Conservation (phyloP, 164 flowering plant genomes). For the Taxillus chinensis region DNA sequence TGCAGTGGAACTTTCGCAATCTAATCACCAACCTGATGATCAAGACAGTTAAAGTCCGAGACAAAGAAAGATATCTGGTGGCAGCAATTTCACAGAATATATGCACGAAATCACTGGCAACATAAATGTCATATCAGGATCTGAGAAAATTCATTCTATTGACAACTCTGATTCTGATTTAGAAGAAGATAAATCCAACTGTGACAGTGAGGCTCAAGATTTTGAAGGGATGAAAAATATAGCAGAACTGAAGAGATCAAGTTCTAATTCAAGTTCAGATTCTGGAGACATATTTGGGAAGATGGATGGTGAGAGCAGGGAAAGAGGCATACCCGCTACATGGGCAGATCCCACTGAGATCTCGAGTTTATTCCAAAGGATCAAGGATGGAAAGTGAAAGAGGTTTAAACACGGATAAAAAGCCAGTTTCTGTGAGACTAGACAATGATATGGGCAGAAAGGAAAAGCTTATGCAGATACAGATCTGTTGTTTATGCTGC, state of each 20-base stretch:
- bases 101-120: conserved; percentile 4
- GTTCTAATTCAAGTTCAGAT: conserved; percentile 28
- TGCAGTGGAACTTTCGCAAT: conserved; percentile 62
- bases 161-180: conserved; percentile 14
- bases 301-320: conserved; percentile 25
- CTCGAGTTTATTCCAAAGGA: conserved; percentile 8
- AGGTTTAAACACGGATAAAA: conserved; percentile 18
- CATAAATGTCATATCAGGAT: conserved; percentile 3
- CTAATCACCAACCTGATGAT: conserved; percentile 31
- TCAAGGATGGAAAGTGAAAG: conserved; percentile 6
- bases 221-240: conserved; percentile 8
- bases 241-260: conserved; percentile 16
- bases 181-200: conserved; percentile 10
- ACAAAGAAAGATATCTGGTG: conserved; percentile 10
- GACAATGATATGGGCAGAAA: conserved; percentile 24
- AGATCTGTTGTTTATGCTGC: background rate
- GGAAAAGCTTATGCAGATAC: conserved; percentile 1
- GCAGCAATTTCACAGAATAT: conserved; percentile 1
- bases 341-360: conserved; percentile 9
- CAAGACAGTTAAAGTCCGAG: conserved; percentile 12
- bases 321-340: conserved; percentile 1
- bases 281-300: conserved; percentile 24
- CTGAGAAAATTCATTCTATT: conserved; percentile 13
- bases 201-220: conserved; percentile 7
- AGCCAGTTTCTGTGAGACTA: conserved; percentile 51